Evolutionary conservation across 768 basidiomycete genomes (phyloP).

Genomic region (Suillus alpinus): DNA sequence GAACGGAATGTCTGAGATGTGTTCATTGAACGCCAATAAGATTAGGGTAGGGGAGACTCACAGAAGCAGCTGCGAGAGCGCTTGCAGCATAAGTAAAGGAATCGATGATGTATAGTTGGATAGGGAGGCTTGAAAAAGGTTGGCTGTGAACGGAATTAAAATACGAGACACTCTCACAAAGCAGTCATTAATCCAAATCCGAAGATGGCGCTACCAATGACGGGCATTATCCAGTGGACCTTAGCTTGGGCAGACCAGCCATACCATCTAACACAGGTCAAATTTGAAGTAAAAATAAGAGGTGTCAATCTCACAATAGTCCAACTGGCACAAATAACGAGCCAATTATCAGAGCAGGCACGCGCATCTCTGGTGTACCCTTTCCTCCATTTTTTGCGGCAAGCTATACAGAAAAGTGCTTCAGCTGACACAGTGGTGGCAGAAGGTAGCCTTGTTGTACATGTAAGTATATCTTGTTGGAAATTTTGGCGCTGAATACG

Average conservation of each 20-base stretch:
- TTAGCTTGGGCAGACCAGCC: conserved; percentile 72
- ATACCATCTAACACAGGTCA: conserved; percentile 56
- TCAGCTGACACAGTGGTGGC: not conserved
- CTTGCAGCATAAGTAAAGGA: conserved; percentile 67
- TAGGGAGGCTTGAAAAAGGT: conserved; percentile 45
- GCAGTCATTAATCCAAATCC: conserved; percentile 63
- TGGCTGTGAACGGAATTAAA: not conserved
- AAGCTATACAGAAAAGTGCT: conserved; percentile 32
- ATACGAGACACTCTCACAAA: conserved; percentile 43
- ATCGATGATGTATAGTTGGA: conserved; percentile 69
- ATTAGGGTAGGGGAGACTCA: conserved; percentile 25
- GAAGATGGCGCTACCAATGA: conserved; percentile 58
- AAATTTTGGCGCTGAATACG: conserved; percentile 46
- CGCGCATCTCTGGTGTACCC: conserved; percentile 72
- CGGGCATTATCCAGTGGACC: conserved; percentile 75
- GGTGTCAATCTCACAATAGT: conserved; percentile 48
- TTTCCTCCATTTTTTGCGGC: conserved; percentile 54
- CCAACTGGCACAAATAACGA: conserved; percentile 69
- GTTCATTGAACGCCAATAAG: not conserved
- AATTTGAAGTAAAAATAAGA: not conserved
- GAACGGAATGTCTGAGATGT: conserved; percentile 52
- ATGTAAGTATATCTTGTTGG: conserved; percentile 43
- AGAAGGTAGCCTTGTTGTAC: conserved; percentile 28
- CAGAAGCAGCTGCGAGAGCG: conserved; percentile 60
- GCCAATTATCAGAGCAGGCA: conserved; percentile 69